A percentile compares a stretch with the other conserved stretches of the same genome.
Evolutionary conservation across 352 stramenopile genomes (phyloP).

Genomic region (Blastocystis sp.): DNA sequence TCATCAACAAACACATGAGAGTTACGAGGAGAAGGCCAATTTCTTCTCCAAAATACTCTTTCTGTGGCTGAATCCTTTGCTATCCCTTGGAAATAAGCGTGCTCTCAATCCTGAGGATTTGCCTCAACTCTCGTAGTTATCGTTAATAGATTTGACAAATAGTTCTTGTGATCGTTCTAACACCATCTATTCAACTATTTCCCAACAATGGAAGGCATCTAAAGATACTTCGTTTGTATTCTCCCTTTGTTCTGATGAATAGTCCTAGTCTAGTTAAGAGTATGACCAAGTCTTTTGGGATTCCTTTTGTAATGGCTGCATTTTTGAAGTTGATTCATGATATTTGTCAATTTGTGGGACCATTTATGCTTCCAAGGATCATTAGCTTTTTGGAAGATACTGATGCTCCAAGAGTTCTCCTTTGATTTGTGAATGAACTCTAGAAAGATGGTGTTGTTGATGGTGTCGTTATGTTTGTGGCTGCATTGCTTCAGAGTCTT

Average conservation of each 20-base stretch:
- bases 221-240: constrained; percentile 29
- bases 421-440: background rate
- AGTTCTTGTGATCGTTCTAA: constrained; percentile 12
- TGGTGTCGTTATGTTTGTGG: constrained; percentile 64
- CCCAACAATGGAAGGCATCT: constrained; percentile 22
- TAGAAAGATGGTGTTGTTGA: constrained; percentile 55
- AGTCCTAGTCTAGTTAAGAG: constrained; percentile 58
- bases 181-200: background rate
- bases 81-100: constrained; percentile 74
- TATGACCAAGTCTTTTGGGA: constrained; percentile 70
- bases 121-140: constrained; percentile 73
- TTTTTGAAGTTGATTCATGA: constrained; percentile 84
- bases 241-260: background rate
- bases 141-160: constrained; percentile 65
- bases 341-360: constrained; percentile 79
- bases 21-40: constrained; percentile 64
- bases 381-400: constrained; percentile 72
- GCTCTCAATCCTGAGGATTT: constrained; percentile 76
- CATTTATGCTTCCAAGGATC: constrained; percentile 72
- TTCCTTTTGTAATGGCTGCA: constrained; percentile 78
- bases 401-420: constrained; percentile 66
- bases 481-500: constrained; percentile 63
- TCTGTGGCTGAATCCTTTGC: constrained; percentile 77
- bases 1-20: too few species aligned
- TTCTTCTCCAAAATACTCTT: constrained; percentile 71